A percentile compares a stretch with the other conserved stretches of the same genome.
phyloP scores from a whole-genome alignment of 129 eudicot genomes.

The Helianthus tuberosus region DNA sequence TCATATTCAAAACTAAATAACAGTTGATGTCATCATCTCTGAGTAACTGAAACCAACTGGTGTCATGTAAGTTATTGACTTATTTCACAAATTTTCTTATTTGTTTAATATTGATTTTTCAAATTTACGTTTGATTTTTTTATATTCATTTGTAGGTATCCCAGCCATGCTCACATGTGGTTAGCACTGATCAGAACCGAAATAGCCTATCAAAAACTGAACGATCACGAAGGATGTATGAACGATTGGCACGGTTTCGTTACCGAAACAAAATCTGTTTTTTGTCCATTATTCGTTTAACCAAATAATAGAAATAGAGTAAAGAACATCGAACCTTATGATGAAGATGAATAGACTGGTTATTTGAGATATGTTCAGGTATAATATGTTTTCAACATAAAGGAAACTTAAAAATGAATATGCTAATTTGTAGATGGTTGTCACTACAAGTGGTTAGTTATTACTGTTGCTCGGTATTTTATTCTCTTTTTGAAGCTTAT shows the following conservation, averaged over 20 bases:
- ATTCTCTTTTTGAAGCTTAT: conserved; percentile 3
- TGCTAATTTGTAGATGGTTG: conserved; percentile 80
- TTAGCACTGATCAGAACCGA: conserved; percentile 88
- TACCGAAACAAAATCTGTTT: conserved; percentile 56
- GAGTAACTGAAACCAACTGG: conserved; percentile 97
- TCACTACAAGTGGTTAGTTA: conserved; percentile 87
- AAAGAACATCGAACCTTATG: conserved; percentile 67
- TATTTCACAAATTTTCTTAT: neutral
- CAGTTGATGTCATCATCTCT: conserved; percentile 98
- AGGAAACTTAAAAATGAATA: conserved; percentile 1
- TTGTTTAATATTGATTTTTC: neutral
- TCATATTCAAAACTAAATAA: neutral
- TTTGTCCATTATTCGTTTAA: neutral
- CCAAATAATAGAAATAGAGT: too few relatives aligned
- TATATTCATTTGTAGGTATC: conserved; percentile 62
- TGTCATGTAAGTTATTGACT: conserved; percentile 65
- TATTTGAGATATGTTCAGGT: conserved; percentile 97
- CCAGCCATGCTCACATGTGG: conserved; percentile 99
- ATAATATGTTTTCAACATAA: conserved; percentile 15
- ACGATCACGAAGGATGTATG: conserved; percentile 75
- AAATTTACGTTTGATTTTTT: neutral
- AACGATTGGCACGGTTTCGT: conserved; percentile 79
- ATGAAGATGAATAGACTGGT: conserved; percentile 86
- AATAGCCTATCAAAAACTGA: conserved; percentile 67
- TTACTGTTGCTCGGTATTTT: conserved; percentile 15